Base-by-base conservation (phyloP, 306 rosid species). In the Rubus idaeus region DNA sequence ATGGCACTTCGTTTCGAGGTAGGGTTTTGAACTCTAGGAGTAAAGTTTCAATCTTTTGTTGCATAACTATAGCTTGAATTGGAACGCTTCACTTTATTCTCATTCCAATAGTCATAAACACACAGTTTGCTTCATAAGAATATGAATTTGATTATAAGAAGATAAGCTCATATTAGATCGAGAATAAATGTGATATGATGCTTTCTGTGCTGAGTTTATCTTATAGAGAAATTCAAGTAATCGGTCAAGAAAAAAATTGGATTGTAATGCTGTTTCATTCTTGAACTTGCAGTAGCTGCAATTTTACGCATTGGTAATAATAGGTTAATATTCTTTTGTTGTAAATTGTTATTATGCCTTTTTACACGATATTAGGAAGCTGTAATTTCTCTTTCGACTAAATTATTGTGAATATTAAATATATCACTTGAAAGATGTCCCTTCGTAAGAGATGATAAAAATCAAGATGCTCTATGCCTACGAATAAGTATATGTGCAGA, bases 1-100 rank as follows among this genome's bases (percentile, higher is more conserved):
- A 89, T 94, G 98, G 91, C 98, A 65, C 97, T 91, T 82, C 84
- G 87, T 69, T 94, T 94, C 45, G 97, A 94, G 98, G 98, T 94
- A 68, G 17, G 55, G 9, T 41, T 68, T 76, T 51, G 13, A 18
- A 60, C 49, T 84, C 73, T 12, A 68, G 64, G 11, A 30, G 8
- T 37, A 3, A 30, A 4, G 14, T 8, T 51, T 18, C 40, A 49
- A 4, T 72, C 61, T 62, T 50, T 2, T 37, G 3, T 20, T 4
- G 20, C 11, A 5, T 70, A 1, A 4, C 7, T 23, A 10, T 58
- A 23, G 69, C 45, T 37, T 30, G 0, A 63, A 16, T 63, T 16
- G 21, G 11, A 8, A 23, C 10, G 4, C 35, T 13, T 49, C 1
- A 12, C 53, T 3, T 16, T 35, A 37, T 17, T 14, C 40, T 63